Percentiles rank a stretch among this genome's conserved stretches.
These are phyloP conservation scores for Pleurotus platypus DNA, from an alignment of 768 basidiomycete species.

Conservation along the genomic window DNA sequence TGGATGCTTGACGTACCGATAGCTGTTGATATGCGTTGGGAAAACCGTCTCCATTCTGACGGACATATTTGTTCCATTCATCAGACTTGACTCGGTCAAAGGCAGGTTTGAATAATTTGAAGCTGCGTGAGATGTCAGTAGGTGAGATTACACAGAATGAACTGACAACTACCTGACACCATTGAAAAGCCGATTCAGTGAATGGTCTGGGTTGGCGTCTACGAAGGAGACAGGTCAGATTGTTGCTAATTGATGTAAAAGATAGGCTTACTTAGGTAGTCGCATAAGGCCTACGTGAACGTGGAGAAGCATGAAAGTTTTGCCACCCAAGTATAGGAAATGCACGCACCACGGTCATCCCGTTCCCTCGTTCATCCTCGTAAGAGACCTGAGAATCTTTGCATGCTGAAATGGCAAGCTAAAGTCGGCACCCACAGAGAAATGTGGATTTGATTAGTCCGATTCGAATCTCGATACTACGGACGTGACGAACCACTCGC, in stretches of 20 bases:
- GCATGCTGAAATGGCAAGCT: background rate
- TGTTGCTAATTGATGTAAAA: background rate
- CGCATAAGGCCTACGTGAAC: too few relatives aligned
- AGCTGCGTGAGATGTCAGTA: background rate
- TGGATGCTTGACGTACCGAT: background rate
- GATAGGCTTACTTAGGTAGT: background rate
- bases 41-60: background rate
- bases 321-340: too few relatives aligned
- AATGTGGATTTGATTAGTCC: too few relatives aligned
- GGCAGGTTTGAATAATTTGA: background rate
- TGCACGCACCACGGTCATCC: background rate
- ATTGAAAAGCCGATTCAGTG: background rate
- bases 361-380: background rate
- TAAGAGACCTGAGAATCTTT: background rate
- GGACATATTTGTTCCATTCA: background rate
- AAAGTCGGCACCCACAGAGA: too few relatives aligned
- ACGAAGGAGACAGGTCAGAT: background rate
- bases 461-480: too few relatives aligned
- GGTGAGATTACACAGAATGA: background rate
- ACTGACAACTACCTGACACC: background rate
- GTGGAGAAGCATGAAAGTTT: too few relatives aligned
- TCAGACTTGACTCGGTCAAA: background rate
- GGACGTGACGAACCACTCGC: too few relatives aligned
- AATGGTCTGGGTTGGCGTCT: background rate
- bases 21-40: constrained; percentile 1